These are phyloP conservation scores for Zygosaccharomyces siamensis DNA, from an alignment of 805 yeast species.

Conservation along the genomic window DNA sequence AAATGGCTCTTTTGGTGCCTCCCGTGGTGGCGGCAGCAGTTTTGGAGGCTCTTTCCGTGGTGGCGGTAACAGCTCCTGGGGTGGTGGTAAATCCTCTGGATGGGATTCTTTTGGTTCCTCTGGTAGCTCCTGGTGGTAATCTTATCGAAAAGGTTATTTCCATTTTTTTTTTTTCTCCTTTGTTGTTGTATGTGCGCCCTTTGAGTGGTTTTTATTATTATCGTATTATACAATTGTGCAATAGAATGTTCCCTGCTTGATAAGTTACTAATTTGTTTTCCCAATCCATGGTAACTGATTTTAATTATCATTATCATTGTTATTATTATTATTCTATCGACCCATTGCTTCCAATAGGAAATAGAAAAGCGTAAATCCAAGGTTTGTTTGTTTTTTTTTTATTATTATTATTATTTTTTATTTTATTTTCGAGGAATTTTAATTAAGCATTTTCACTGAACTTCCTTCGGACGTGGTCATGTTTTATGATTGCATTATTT, in stretches of 20 bases:
- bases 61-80: conserved; percentile 31
- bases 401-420: background rate
- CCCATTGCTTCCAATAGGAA: conserved; percentile 1
- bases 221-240: conserved; percentile 29
- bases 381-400: background rate
- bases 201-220: conserved; percentile 11
- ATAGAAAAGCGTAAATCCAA: background rate
- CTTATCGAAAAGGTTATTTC: conserved; percentile 1
- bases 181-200: conserved; percentile 5
- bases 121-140: conserved; percentile 33
- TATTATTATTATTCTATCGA: background rate
- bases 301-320: background rate
- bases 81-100: conserved; percentile 30
- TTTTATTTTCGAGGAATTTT: conserved; percentile 1
- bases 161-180: conserved; percentile 6
- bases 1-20: conserved; percentile 34
- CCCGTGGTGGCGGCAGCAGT: conserved; percentile 27
- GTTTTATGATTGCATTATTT: background rate
- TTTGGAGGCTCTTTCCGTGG: conserved; percentile 18
- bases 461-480: conserved; percentile 1
- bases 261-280: conserved; percentile 3
- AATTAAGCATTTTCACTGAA: background rate
- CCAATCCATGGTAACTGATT: conserved; percentile 8
- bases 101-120: conserved; percentile 33
- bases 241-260: conserved; percentile 17